Base-by-base conservation (phyloP, 305 asterid species). In the Fraxinus sp. region DNA sequence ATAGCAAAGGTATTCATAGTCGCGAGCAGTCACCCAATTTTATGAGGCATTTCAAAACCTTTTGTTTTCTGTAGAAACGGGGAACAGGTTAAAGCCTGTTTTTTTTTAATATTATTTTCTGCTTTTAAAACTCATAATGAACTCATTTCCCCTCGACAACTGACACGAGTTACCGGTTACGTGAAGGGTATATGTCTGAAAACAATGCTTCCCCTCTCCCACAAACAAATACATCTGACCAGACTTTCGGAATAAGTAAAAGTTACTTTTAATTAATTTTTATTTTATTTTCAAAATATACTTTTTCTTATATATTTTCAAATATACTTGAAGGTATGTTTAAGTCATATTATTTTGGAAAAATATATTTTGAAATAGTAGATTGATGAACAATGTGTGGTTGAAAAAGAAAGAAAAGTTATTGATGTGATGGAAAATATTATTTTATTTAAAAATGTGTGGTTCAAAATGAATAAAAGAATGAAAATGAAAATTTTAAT, bases 1-100 rank as follows among this genome's bases (percentile, higher is more conserved):
- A 79, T 28, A 86, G 86, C 83, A 64, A 13, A 74, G 22, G 49
- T 57, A 32, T 64, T 80, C 68, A 80, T 33, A 81, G 83, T 79
- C 44, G 44, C 18, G n/a, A 64, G 36, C 44, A 18, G 26, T 41
- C 22, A 4, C 73, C 41, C 35, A 36, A 46, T 52, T 81, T 41
- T 32, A 62, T 7, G 36, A 16, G 14, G 44, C 68, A 75, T 82
- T 62, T 62, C 71, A 62, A 62, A 62, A 26, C 70, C 64, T 35
- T 8, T 70, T 44, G 10, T 55, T 55, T 55, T 6, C 41, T 64
- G 72, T 28, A 66, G 16, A 11, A 44, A 52, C 68, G 6, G 33
- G 80, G 80, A 77, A 62, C 71, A 1, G 30, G 71, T 3, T 22
- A 62, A 20, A 22, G 32, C 71, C 71, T 62, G 5, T 30, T 32